Base-by-base conservation (phyloP, 192 early-diverging fungal genomes). In the Geranomyces variabilis region DNA sequence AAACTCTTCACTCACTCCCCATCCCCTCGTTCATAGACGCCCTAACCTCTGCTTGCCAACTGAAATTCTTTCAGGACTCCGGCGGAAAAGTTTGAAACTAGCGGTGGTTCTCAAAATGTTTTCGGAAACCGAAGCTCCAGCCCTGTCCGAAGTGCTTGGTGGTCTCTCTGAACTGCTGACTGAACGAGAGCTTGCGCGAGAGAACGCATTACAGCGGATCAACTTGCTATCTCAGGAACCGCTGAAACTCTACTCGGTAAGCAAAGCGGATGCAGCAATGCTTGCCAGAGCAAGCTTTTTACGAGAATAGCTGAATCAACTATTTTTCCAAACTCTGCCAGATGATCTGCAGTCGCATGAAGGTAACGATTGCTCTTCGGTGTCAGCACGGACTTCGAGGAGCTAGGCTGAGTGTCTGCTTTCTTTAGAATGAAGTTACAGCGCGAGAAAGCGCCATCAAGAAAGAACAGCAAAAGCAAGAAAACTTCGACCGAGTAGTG, bases 1-100 rank as follows among this genome's bases (percentile, higher is more conserved):
- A n/a, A n/a, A n/a, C n/a, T n/a, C n/a, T n/a, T n/a, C n/a, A n/a
- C n/a, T n/a, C n/a, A n/a, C n/a, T n/a, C n/a, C n/a, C n/a, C n/a
- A n/a, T n/a, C n/a, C n/a, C n/a, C n/a, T n/a, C n/a, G n/a, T n/a
- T n/a, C n/a, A n/a, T n/a, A n/a, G n/a, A n/a, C n/a, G n/a, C n/a
- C n/a, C n/a, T n/a, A 29, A 5, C 12, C 19, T 26, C 58, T 26
- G 58, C 22, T 26, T 24, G 31, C 15, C 26, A 33, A 28, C 17
- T 17, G 7, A 53, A 53, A 41, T 41, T 70, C 26, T 21, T 62
- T 19, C 61, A 77, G 75, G 75, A 1, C 36, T 77, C 17, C 75
- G 70, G 0, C 59, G 74, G 15, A 81, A 81, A 51, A 67, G 61
- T 33, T 56, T 75, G 64, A 81, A 81, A 46, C 70, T 74, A 28